Evolutionary conservation across 2,329 filamentous ascomycete genomes (phyloP).

Genomic region (Penicillium sp.): DNA sequence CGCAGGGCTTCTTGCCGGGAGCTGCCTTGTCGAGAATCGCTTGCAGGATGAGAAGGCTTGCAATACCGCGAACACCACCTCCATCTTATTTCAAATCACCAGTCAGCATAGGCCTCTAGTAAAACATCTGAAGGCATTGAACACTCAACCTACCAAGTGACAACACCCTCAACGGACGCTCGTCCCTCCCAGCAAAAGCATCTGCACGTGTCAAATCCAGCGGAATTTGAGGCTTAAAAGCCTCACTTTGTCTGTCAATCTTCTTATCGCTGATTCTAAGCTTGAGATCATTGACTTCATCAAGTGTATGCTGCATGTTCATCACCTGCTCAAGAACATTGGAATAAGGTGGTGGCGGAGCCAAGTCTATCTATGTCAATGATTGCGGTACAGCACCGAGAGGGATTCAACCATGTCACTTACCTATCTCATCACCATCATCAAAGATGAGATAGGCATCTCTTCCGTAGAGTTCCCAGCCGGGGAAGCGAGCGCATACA

Average conservation of each 20-base stretch:
- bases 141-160: conserved; percentile 4
- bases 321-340: background rate
- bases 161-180: background rate
- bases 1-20: conserved; percentile 52
- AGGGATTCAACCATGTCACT: background rate
- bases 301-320: background rate
- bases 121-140: background rate
- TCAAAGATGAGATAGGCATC: conserved; percentile 4
- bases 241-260: background rate
- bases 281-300: conserved; percentile 5
- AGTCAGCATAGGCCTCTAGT: background rate
- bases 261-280: background rate
- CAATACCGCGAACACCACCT: conserved; percentile 88
- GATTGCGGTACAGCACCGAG: background rate
- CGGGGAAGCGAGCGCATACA: background rate
- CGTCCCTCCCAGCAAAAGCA: background rate
- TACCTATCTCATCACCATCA: background rate
- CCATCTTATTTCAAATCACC: conserved; percentile 59
- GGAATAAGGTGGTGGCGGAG: background rate
- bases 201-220: conserved; percentile 1
- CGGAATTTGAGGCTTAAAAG: background rate
- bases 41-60: conserved; percentile 88
- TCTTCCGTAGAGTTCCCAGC: conserved; percentile 6
- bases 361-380: background rate
- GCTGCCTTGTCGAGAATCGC: conserved; percentile 88